Evolutionary conservation across 148 eudicot genomes (phyloP).

Genomic region (Rhododendron molle): DNA sequence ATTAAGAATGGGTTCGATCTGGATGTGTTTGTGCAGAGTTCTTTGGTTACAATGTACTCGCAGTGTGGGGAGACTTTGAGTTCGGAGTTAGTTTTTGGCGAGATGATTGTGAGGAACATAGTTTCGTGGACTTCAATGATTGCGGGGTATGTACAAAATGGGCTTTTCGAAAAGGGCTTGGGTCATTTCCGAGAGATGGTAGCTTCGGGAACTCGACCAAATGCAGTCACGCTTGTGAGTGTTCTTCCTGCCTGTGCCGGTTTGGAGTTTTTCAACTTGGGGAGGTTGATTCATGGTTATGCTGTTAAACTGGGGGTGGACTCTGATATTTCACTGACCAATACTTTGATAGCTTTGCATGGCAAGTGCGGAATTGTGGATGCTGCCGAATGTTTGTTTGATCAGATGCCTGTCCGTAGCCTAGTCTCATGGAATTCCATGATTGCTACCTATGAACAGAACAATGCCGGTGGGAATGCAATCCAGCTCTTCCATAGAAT

Average conservation of each 20-base stretch:
- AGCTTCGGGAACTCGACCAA: constrained; percentile 13
- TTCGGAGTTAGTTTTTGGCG: constrained; percentile 11
- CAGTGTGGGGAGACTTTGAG: constrained; percentile 4
- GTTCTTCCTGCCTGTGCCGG: constrained; percentile 21
- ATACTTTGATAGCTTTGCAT: constrained; percentile 15
- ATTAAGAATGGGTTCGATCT: constrained; percentile 10
- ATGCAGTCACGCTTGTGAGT: constrained; percentile 17
- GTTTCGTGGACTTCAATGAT: constrained; percentile 29
- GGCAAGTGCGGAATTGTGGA: constrained; percentile 18
- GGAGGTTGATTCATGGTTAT: constrained; percentile 19
- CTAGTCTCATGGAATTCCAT: constrained; percentile 36
- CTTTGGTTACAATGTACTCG: constrained; percentile 20
- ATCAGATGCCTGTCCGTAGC: constrained; percentile 13
- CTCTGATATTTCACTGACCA: constrained; percentile 1
- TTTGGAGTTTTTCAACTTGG: constrained; percentile 12
- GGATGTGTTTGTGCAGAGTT: constrained; percentile 19
- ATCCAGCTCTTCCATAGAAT: constrained; percentile 16
- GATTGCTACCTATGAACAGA: constrained; percentile 26
- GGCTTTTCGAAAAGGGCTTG: constrained; percentile 6
- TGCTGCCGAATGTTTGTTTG: constrained; percentile 17
- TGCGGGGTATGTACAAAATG: constrained; percentile 21
- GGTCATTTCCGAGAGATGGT: constrained; percentile 13
- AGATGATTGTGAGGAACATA: constrained; percentile 10
- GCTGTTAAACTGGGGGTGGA: constrained; percentile 9
- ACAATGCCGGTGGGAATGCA: constrained; percentile 11